Conservation (phyloP, 176 grass and related monocot genomes). For the Tillandsia fasciculata region DNA sequence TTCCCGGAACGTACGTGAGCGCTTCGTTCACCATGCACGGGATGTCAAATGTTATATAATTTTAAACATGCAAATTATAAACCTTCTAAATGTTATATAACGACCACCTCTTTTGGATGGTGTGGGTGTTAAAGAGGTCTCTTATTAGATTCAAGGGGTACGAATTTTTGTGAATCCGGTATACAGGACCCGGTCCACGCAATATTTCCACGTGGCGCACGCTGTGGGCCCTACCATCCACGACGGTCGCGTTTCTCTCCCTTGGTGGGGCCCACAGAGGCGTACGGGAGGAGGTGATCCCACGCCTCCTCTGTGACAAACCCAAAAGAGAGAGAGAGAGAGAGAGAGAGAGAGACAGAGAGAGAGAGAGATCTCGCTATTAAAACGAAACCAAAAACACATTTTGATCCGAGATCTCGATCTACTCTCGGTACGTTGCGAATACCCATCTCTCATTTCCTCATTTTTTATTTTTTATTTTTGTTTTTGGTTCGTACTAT, state of each 20-base stretch:
- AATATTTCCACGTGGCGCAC: not conserved
- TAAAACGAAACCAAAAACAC: not conserved
- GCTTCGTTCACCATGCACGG: too few relatives aligned
- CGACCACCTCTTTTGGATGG: too few relatives aligned
- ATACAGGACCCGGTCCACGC: too few relatives aligned
- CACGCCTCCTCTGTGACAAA: not conserved
- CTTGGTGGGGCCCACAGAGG: not conserved
- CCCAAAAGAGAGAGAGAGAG: not conserved
- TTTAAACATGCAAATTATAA: too few relatives aligned
- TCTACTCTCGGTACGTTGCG: not conserved
- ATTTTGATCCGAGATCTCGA: conserved; percentile 5
- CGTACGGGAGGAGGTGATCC: not conserved
- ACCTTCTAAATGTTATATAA: too few relatives aligned
- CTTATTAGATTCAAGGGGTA: too few relatives aligned
- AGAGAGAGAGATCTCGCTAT: too few relatives aligned
- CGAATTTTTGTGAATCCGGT: too few relatives aligned
- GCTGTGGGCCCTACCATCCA: not conserved
- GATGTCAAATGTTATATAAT: too few relatives aligned
- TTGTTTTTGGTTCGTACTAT: not conserved
- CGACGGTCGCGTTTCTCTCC: not conserved
- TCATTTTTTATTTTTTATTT: not conserved
- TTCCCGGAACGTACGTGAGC: too few relatives aligned
- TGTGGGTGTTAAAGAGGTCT: too few relatives aligned
- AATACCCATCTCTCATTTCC: not conserved
- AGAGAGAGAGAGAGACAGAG: not conserved